Percentiles rank a stretch among this genome's conserved stretches.
These are phyloP conservation scores for Aspergillus caelatus DNA, from an alignment of 2,329 filamentous ascomycete genomes.

Conservation along the genomic window DNA sequence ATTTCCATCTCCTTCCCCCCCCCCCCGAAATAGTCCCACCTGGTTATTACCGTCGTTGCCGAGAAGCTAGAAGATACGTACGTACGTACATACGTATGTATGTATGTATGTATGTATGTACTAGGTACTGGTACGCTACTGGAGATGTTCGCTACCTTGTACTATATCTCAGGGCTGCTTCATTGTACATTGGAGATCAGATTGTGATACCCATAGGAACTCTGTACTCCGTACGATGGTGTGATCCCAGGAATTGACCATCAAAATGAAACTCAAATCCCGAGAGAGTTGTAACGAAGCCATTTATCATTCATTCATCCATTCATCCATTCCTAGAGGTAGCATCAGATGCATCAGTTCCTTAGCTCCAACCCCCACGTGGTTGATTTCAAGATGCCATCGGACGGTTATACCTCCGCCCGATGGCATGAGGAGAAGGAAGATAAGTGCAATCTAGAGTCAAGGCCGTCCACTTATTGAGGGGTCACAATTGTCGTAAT, in stretches of 20 bases:
- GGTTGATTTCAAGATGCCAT: neutral
- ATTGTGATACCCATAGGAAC: neutral
- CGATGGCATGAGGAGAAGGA: neutral
- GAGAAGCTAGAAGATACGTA: neutral
- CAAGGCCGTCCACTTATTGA: neutral
- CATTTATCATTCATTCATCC: neutral
- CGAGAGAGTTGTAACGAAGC: neutral
- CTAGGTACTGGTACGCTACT: neutral
- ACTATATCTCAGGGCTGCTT: neutral
- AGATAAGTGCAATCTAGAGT: neutral
- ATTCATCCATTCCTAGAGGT: neutral
- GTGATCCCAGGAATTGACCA: neutral
- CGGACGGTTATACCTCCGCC: neutral
- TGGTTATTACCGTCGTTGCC: neutral
- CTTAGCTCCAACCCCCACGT: slow-evolving; percentile 1
- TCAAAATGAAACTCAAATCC: neutral
- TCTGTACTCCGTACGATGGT: slow-evolving; percentile 1
- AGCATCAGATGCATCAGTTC: neutral
- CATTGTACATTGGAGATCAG: neutral
- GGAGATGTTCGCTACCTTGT: neutral
- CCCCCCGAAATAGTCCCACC: neutral
- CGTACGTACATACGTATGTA: neutral
- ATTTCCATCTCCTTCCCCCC: neutral
- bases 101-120: neutral
- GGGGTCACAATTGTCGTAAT: neutral